Percentiles rank a stretch among this genome's conserved stretches.
Evolutionary conservation across 305 asterid genomes (phyloP).

Genomic region (Vinca major): DNA sequence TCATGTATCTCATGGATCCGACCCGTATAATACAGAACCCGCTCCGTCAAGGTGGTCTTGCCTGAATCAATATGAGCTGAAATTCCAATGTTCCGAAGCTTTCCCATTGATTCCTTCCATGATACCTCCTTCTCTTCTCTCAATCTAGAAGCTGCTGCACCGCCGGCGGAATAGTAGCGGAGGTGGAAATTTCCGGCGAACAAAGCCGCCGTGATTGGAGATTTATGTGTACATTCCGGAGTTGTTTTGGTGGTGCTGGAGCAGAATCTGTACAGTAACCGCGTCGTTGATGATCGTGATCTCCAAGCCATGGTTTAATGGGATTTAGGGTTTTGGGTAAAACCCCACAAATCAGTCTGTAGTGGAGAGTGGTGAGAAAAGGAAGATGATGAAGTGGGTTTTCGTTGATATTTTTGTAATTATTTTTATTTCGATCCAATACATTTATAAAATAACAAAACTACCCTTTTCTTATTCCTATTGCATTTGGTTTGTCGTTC

Average conservation of each 20-base stretch:
- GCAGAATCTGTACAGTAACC: conserved; percentile 53
- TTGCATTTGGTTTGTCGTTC: too few relatives aligned
- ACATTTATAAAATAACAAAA: too few relatives aligned
- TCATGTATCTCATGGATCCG: conserved; percentile 96
- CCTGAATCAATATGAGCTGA: conserved; percentile 98
- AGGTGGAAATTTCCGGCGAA: conserved; percentile 48
- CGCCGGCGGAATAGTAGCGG: conserved; percentile 57
- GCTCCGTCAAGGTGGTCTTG: conserved; percentile 88
- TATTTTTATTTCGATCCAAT: too few relatives aligned
- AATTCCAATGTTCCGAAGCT: conserved; percentile 82
- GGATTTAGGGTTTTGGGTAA: conserved; percentile 50
- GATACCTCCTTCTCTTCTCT: conserved; percentile 62
- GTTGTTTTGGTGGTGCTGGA: conserved; percentile 16
- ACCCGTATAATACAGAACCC: conserved; percentile 85
- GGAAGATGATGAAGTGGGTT: too few relatives aligned
- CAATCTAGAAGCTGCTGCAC: conserved; percentile 63
- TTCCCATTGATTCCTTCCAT: conserved; percentile 80
- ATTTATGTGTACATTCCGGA: conserved; percentile 20
- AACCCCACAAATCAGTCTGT: conserved; percentile 30
- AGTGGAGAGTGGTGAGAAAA: not conserved
- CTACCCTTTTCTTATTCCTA: too few relatives aligned
- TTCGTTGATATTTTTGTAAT: too few relatives aligned
- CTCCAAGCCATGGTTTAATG: conserved; percentile 48
- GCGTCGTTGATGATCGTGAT: conserved; percentile 53
- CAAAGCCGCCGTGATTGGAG: conserved; percentile 41